phyloP scores from a whole-genome alignment of 2,329 filamentous ascomycete genomes.

The Ascochyta fabae region DNA sequence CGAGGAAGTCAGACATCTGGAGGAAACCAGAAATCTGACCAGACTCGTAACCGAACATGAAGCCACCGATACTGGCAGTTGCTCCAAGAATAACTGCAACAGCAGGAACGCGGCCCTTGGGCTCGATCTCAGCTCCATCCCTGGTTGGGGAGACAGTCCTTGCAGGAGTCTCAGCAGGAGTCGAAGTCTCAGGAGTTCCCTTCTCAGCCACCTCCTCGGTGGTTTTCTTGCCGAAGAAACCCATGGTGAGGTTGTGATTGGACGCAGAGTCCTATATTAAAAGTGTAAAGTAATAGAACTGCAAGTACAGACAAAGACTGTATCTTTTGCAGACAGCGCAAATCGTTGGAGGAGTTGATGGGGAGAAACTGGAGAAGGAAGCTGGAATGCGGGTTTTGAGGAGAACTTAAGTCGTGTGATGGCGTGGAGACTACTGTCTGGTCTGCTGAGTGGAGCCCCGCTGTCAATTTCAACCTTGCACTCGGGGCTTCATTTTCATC shows the following conservation, averaged over 20 bases:
- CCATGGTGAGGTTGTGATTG: conserved; percentile 21
- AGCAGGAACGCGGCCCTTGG: conserved; percentile 33
- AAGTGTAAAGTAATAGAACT: conserved; percentile 4
- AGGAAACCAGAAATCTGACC: conserved; percentile 43
- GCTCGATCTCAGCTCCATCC: conserved; percentile 17
- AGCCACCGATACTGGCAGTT: conserved; percentile 44
- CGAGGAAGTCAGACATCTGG: conserved; percentile 44
- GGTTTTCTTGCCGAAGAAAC: conserved; percentile 30
- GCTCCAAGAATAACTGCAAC: conserved; percentile 41
- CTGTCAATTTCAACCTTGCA: conserved; percentile 25
- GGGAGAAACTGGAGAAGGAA: conserved; percentile 18
- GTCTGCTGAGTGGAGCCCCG: conserved; percentile 32
- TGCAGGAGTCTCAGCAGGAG: conserved; percentile 34
- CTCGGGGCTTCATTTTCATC: conserved; percentile 24
- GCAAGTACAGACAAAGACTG: conserved; percentile 7
- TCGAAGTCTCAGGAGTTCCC: conserved; percentile 32
- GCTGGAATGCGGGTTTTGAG: conserved; percentile 28
- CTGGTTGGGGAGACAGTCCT: conserved; percentile 28
- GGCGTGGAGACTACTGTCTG: conserved; percentile 25
- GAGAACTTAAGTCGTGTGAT: conserved; percentile 31
- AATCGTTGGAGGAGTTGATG: conserved; percentile 22
- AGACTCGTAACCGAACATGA: conserved; percentile 45
- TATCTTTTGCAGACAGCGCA: conserved; percentile 8
- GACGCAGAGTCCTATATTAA: conserved; percentile 11
- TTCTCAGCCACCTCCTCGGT: conserved; percentile 29